phyloP scores from a whole-genome alignment of 306 rosid genomes.

The Cyclanthera cordifolia region DNA sequence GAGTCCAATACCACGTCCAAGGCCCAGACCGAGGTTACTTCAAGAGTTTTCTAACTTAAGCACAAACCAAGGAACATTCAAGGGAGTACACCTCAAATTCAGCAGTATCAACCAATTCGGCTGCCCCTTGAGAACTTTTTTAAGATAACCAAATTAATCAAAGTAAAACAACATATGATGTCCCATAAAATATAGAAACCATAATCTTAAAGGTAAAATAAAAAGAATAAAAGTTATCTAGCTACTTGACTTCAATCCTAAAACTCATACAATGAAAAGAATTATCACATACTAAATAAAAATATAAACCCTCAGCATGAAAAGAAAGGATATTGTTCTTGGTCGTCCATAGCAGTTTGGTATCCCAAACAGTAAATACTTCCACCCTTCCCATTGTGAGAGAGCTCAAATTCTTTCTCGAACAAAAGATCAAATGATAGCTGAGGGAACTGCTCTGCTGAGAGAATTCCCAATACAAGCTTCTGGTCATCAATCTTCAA shows the following conservation, averaged over 20 bases:
- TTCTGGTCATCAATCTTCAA: slow-evolving; percentile 48
- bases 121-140: too few relatives aligned
- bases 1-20: too few relatives aligned
- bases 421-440: slow-evolving; percentile 54
- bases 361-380: slow-evolving; percentile 66
- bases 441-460: slow-evolving; percentile 55
- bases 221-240: too few relatives aligned
- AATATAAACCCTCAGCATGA: neutral
- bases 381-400: slow-evolving; percentile 55
- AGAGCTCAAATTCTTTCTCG: slow-evolving; percentile 74
- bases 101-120: too few relatives aligned
- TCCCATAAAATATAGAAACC: neutral
- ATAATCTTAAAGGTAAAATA: neutral
- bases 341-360: slow-evolving; percentile 21
- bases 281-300: too few relatives aligned
- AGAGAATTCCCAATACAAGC: slow-evolving; percentile 60
- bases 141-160: too few relatives aligned
- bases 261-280: neutral
- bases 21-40: too few relatives aligned
- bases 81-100: too few relatives aligned
- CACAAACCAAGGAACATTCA: too few relatives aligned
- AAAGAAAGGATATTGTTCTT: slow-evolving; percentile 33
- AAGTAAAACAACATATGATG: too few relatives aligned
- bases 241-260: neutral
- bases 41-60: too few relatives aligned